phyloP scores from a whole-genome alignment of 164 flowering plant genomes.

The Vitis amurensis region DNA sequence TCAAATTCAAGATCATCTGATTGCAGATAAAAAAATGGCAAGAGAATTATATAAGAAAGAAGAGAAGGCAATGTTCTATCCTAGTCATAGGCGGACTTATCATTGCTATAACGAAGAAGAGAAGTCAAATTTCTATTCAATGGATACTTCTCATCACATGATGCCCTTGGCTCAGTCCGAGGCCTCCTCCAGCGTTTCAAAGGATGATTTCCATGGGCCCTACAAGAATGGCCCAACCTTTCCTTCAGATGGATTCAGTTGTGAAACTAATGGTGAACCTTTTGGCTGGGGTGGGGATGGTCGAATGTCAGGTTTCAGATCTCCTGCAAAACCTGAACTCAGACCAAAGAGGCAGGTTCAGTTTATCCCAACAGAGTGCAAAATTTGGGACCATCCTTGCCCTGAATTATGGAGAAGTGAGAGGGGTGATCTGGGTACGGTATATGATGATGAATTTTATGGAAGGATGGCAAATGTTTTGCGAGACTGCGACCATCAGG shows the following conservation, averaged over 20 bases:
- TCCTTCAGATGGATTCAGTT: too few species aligned
- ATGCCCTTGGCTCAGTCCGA: constrained; percentile 24
- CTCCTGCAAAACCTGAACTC: background rate
- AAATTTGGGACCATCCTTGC: constrained; percentile 13
- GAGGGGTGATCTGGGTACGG: constrained; percentile 8
- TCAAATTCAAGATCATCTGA: constrained; percentile 5
- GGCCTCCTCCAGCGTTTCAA: constrained; percentile 20
- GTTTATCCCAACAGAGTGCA: background rate
- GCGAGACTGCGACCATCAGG: constrained; percentile 25
- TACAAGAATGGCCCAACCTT: background rate
- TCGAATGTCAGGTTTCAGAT: background rate
- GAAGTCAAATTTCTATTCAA: too few species aligned
- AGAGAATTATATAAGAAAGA: constrained; percentile 23
- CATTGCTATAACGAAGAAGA: too few species aligned
- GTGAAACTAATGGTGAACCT: background rate
- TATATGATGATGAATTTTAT: constrained; percentile 21
- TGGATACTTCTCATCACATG: constrained; percentile 18
- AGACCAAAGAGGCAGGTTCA: background rate
- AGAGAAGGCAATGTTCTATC: constrained; percentile 10
- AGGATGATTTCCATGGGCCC: constrained; percentile 18
- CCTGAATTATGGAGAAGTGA: constrained; percentile 26
- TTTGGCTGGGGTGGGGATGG: background rate
- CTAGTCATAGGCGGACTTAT: background rate
- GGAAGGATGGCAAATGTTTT: constrained; percentile 15
- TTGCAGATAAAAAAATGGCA: background rate